phyloP scores from a whole-genome alignment of 768 basidiomycete species.

The Clitopilus hobsonii region DNA sequence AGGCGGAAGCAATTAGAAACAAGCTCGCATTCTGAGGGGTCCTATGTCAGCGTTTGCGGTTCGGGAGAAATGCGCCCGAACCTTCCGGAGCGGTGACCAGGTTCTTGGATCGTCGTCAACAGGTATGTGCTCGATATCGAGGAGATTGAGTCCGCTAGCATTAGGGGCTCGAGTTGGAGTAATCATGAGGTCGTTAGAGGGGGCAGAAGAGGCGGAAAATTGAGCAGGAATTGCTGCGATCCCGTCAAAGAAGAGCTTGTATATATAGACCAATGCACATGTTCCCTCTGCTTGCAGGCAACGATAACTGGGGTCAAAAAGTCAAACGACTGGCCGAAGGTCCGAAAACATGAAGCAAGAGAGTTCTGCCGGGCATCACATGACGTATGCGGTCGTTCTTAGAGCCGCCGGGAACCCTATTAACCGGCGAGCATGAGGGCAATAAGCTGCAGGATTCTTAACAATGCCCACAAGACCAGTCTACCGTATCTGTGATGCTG shows the following conservation, averaged over 20 bases:
- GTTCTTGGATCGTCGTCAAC: conserved; percentile 59
- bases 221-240: not conserved
- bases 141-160: conserved; percentile 1
- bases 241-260: not conserved
- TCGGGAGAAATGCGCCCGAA: conserved; percentile 12
- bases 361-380: not conserved
- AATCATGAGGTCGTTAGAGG: too few species aligned
- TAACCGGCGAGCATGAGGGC: conserved; percentile 3
- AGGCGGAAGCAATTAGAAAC: conserved; percentile 43
- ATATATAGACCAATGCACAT: not conserved
- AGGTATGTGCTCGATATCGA: conserved; percentile 47
- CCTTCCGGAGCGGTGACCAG: conserved; percentile 58
- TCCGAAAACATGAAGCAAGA: not conserved
- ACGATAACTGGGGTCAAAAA: not conserved
- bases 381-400: not conserved
- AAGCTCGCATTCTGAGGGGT: conserved; percentile 36
- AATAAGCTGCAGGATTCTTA: too few species aligned
- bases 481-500: too few species aligned
- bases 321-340: not conserved
- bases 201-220: not conserved
- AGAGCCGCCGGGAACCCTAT: not conserved
- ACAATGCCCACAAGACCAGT: too few species aligned
- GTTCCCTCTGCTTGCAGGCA: not conserved
- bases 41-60: not conserved
- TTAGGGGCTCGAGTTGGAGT: not conserved